phyloP scores from a whole-genome alignment of 164 flowering plant species.

The Warburgia ugandensis region DNA sequence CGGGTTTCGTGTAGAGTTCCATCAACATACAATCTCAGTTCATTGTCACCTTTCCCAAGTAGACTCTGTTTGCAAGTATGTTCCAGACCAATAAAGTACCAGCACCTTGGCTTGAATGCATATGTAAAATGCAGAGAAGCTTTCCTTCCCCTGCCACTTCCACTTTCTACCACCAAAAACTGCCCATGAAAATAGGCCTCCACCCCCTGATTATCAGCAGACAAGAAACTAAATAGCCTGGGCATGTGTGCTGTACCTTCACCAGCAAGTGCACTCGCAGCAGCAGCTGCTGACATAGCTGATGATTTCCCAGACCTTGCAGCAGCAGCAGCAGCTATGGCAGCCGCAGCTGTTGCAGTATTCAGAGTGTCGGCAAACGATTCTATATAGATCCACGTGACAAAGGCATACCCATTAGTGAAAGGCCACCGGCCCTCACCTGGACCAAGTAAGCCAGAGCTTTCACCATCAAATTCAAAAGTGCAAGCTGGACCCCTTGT shows the following conservation, averaged over 20 bases:
- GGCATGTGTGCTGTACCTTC: constrained; percentile 99
- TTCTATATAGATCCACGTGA: constrained; percentile 97
- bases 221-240: constrained; percentile 85
- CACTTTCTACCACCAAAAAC: constrained; percentile 96
- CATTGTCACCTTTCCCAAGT: constrained; percentile 92
- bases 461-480: constrained; percentile 99
- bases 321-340: constrained; percentile 96
- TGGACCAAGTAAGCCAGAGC: constrained; percentile 96
- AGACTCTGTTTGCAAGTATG: constrained; percentile 80
- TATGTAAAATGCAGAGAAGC: constrained; percentile 94
- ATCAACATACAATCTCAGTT: constrained; percentile 83
- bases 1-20: constrained; percentile 87
- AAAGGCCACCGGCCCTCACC: constrained; percentile 99
- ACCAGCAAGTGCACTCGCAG: constrained; percentile 99
- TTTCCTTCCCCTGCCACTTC: constrained; percentile 91
- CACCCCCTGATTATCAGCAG: constrained; percentile 97
- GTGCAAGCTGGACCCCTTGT: constrained; percentile 83
- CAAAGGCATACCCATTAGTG: constrained; percentile 88
- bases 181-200: constrained; percentile 99
- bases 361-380: constrained; percentile 98
- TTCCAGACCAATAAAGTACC: constrained; percentile 96
- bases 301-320: constrained; percentile 98
- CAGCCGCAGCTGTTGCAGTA: constrained; percentile 96
- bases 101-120: constrained; percentile 95
- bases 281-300: constrained; percentile 98